Evolutionary conservation across 192 early-diverging fungal genomes (phyloP).

Genomic region (Coemansia sp.): DNA sequence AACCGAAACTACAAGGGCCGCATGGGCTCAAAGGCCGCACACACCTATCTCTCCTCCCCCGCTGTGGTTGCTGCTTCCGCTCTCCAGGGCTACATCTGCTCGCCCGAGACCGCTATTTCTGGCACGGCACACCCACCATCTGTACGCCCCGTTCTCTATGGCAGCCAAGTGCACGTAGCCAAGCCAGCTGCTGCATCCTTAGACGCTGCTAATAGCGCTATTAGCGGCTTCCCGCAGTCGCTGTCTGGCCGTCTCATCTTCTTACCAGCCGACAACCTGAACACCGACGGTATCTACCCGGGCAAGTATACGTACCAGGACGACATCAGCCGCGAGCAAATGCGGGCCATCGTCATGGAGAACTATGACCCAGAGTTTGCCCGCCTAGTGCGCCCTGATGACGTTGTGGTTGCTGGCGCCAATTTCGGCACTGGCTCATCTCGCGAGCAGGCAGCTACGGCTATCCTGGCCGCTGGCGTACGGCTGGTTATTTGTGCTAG

Average conservation of each 20-base stretch:
- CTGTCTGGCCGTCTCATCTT: constrained; percentile 86
- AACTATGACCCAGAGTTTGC: constrained; percentile 95
- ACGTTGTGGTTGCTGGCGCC: constrained; percentile 88
- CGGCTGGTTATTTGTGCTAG: constrained; percentile 86
- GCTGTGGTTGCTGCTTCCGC: constrained; percentile 96
- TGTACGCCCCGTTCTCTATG: constrained; percentile 21
- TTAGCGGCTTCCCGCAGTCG: constrained; percentile 70
- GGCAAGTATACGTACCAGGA: constrained; percentile 99
- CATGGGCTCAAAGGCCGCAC: constrained; percentile 91
- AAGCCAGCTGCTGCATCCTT: background rate
- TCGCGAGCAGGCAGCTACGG: constrained; percentile 97
- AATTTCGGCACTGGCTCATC: constrained; percentile 99
- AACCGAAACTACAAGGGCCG: constrained; percentile 99
- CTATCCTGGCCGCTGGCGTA: constrained; percentile 83
- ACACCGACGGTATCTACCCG: constrained; percentile 98
- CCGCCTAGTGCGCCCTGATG: constrained; percentile 61
- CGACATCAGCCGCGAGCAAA: constrained; percentile 83
- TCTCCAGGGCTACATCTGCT: constrained; percentile 78
- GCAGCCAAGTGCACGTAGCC: constrained; percentile 19
- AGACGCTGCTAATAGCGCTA: constrained; percentile 16
- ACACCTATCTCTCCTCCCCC: constrained; percentile 93
- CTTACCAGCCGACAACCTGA: constrained; percentile 90
- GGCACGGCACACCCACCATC: constrained; percentile 15
- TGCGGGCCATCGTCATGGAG: constrained; percentile 97
- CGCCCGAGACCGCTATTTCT: constrained; percentile 43